Conservation (phyloP, 192 early-diverging fungal species). For the Coemansia sp. region DNA sequence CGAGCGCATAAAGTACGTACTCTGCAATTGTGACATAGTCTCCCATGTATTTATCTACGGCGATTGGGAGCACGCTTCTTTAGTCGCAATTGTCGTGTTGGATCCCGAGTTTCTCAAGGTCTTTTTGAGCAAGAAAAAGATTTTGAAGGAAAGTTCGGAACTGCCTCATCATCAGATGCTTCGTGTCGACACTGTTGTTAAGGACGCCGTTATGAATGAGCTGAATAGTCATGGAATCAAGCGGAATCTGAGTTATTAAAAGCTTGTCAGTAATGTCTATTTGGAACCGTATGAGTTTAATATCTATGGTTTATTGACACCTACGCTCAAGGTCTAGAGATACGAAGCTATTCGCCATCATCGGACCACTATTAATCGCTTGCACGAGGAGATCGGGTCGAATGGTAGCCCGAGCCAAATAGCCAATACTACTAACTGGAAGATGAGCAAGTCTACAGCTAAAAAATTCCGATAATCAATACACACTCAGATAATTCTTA, state of each 20-base stretch:
- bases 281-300: constrained; percentile 71
- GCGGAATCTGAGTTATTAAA: constrained; percentile 70
- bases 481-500: not conserved
- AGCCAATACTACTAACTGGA: constrained; percentile 45
- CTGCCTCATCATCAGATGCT: constrained; percentile 61
- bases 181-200: constrained; percentile 65
- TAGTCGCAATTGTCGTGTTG: no score
- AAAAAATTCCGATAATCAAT: constrained; percentile 22
- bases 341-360: constrained; percentile 54
- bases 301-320: constrained; percentile 81
- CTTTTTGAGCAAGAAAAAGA: constrained; percentile 58
- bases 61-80: no score
- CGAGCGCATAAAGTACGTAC: constrained; percentile 90
- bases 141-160: constrained; percentile 48
- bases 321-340: constrained; percentile 72
- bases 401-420: constrained; percentile 45
- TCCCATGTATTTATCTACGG: no score
- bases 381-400: constrained; percentile 63
- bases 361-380: constrained; percentile 58
- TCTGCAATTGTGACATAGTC: constrained; percentile 61
- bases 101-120: no score
- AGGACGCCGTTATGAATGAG: constrained; percentile 58
- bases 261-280: constrained; percentile 68
- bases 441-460: constrained; percentile 24
- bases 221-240: constrained; percentile 62